Conservation (phyloP, 495 filamentous ascomycete species). For the Immersiella caudata region DNA sequence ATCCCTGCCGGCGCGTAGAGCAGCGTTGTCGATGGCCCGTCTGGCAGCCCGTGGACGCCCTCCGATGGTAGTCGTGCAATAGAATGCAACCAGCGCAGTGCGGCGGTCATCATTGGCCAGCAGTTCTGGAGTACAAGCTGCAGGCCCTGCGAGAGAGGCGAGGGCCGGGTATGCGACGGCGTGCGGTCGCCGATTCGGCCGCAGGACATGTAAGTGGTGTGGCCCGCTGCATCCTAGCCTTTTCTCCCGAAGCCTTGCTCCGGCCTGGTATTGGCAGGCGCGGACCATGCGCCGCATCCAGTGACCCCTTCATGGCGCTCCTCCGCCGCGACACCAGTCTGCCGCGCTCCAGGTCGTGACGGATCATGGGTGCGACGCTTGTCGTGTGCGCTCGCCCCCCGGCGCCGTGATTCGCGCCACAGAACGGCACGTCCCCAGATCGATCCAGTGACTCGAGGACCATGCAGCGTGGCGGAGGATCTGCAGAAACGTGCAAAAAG, state of each 20-base stretch:
- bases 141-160: constrained; percentile 19
- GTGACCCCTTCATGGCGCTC: constrained; percentile 19
- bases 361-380: constrained; percentile 21
- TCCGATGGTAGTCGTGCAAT: constrained; percentile 46
- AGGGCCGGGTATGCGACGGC: constrained; percentile 15
- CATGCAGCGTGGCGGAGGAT: constrained; percentile 46
- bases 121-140: constrained; percentile 28
- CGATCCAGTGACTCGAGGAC: constrained; percentile 46
- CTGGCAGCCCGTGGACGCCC: constrained; percentile 29
- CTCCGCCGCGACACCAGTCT: constrained; percentile 6
- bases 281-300: constrained; percentile 31
- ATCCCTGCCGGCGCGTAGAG: constrained; percentile 58
- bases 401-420: constrained; percentile 30
- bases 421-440: constrained; percentile 31
- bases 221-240: constrained; percentile 39
- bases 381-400: constrained; percentile 45
- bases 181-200: constrained; percentile 43
- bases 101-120: constrained; percentile 45
- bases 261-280: constrained; percentile 37
- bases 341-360: constrained; percentile 10
- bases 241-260: constrained; percentile 35
- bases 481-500: constrained; percentile 22
- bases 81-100: constrained; percentile 41
- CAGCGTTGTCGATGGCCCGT: constrained; percentile 48
- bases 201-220: constrained; percentile 40